phyloP scores from a whole-genome alignment of 2,329 filamentous ascomycete genomes.

The Fonsecaea pedrosoi region DNA sequence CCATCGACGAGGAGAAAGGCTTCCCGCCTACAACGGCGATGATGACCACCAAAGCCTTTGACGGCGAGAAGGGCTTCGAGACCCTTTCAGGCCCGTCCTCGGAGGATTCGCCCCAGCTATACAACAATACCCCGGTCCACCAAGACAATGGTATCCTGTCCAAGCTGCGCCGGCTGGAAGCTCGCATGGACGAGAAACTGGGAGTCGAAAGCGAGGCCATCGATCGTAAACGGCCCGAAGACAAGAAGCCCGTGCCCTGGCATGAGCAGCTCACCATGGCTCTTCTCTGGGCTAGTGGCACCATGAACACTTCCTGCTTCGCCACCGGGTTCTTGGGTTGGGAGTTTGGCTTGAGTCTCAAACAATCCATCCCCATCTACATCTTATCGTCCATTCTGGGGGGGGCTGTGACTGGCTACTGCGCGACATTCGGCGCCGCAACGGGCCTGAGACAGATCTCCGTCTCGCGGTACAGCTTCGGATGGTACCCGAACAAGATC shows the following conservation, averaged over 20 bases:
- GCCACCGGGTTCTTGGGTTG: slow-evolving; percentile 42
- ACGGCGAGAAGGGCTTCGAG: slow-evolving; percentile 25
- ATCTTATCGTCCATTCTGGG: slow-evolving; percentile 41
- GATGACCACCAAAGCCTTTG: slow-evolving; percentile 20
- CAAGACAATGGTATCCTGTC: slow-evolving; percentile 35
- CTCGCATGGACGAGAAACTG: slow-evolving; percentile 53
- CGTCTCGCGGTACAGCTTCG: slow-evolving; percentile 42
- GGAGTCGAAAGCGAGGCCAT: slow-evolving; percentile 59
- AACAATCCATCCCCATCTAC: slow-evolving; percentile 39
- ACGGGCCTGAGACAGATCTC: slow-evolving; percentile 43
- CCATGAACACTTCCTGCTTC: slow-evolving; percentile 52
- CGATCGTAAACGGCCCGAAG: slow-evolving; percentile 54
- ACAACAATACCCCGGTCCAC: slow-evolving; percentile 32
- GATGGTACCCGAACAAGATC: slow-evolving; percentile 43
- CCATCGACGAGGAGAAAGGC: background rate
- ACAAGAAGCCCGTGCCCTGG: slow-evolving; percentile 51
- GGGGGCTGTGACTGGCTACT: slow-evolving; percentile 36
- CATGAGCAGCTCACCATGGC: slow-evolving; percentile 49
- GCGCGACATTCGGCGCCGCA: slow-evolving; percentile 49
- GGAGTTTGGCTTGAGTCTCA: slow-evolving; percentile 41
- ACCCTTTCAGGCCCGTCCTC: slow-evolving; percentile 3
- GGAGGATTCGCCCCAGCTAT: slow-evolving; percentile 19
- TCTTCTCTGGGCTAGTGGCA: slow-evolving; percentile 54
- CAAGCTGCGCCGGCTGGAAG: slow-evolving; percentile 44
- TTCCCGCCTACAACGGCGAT: background rate